These are phyloP conservation scores for Coniochaeta pulveracea DNA, from an alignment of 2,329 filamentous ascomycete genomes.

Conservation along the genomic window DNA sequence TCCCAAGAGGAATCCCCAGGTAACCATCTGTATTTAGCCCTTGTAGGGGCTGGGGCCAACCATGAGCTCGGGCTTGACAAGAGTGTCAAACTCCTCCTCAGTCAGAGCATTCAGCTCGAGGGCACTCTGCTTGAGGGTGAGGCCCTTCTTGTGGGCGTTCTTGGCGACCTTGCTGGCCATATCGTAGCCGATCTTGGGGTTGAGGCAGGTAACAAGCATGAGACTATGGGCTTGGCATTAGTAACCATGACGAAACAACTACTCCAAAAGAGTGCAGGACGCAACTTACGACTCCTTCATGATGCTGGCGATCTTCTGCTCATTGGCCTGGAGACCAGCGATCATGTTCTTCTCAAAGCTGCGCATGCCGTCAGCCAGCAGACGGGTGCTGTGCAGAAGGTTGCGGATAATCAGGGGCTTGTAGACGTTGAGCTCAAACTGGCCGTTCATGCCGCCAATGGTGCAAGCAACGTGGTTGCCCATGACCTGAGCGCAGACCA, in stretches of 20 bases:
- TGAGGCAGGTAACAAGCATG: constrained; percentile 96
- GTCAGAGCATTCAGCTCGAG: constrained; percentile 86
- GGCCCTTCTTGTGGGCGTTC: constrained; percentile 97
- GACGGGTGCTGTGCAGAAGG: constrained; percentile 79
- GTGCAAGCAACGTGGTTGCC: constrained; percentile 92
- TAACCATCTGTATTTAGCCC: too few relatives aligned
- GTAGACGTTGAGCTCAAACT: constrained; percentile 98
- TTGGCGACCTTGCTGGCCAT: constrained; percentile 96
- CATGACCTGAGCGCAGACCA: constrained; percentile 96
- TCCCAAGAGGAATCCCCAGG: too few relatives aligned
- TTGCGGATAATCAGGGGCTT: constrained; percentile 96
- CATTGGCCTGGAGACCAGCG: constrained; percentile 78
- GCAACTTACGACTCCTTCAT: constrained; percentile 79
- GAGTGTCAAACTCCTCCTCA: constrained; percentile 77
- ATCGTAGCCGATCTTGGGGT: constrained; percentile 94
- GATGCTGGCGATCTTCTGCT: constrained; percentile 79
- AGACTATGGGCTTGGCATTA: constrained; percentile 43
- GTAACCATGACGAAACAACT: constrained; percentile 10
- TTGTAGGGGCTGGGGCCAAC: constrained; percentile 64
- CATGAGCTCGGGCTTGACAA: constrained; percentile 93
- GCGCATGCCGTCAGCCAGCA: constrained; percentile 84
- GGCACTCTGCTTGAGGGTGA: constrained; percentile 86
- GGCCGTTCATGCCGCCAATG: constrained; percentile 91
- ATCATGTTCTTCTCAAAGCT: constrained; percentile 94
- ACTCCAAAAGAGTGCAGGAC: constrained; percentile 1